Evolutionary conservation across 1,139 yeast species (phyloP), one percentile per base, ranked within the genome.

Genomic region (Magnusiomyces fungicola): DNA sequence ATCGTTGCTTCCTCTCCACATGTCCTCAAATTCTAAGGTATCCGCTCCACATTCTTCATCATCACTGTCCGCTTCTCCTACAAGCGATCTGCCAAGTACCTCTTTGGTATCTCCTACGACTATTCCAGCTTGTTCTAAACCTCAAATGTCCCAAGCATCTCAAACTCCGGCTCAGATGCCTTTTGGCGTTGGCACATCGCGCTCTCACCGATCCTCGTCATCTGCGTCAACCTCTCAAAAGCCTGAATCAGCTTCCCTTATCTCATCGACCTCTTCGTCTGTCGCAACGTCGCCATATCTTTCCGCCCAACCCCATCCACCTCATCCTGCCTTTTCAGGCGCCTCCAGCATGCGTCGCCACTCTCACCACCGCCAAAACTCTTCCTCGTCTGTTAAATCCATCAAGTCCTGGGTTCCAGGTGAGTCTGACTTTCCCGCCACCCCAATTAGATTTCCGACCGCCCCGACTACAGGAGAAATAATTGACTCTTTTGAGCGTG

Each of bases 401-500:
- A 16, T 34, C 22, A 34, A 34, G 14, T 34, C 38, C 5, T 18
- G 16, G 38, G 19, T 18, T 14, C 38, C n/a, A 32, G 36, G 19
- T 14, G 38, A 34, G 19, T 18, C 6, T 14, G 38, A 34, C 6
- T 34, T 16, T 18, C 21, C 23, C 16, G 23, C 30, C 6, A n/a
- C 38, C 9, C 51, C 53, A 12, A 30, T 43, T n/a, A 27, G 51
- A 25, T 48, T 51, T 45, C 53, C 53, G 12, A 45, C 48, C 6
- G 48, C 51, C 2, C 51, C 48, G 21, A 46, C 39, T 12, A 44
- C 46, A 18, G 50, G 45, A 4, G 53, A 51, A 18, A 47, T 49
- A 23, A 48, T 43, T 40, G 53, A 51, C 34, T 40, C 50, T 10
- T 25, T 51, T 33, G 53, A 51, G 27, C 51, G 62, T 24, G 70